These are phyloP conservation scores for Leishmania guyanensis DNA, from an alignment of 208 protist genomes.

Conservation along the genomic window DNA sequence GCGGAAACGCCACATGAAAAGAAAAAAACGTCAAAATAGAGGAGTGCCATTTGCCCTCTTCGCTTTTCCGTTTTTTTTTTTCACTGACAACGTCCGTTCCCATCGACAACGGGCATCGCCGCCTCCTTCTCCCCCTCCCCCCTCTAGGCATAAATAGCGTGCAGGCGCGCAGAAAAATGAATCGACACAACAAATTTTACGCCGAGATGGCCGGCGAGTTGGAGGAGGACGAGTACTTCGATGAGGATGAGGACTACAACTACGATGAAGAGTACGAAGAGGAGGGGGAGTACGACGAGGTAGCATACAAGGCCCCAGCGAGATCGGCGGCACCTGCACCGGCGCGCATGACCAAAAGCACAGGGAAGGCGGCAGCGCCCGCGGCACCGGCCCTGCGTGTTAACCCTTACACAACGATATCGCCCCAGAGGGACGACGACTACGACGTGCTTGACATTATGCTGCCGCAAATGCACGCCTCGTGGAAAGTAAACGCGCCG, in stretches of 20 bases:
- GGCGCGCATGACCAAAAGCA: not conserved
- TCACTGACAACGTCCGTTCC: not conserved
- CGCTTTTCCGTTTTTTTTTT: not conserved
- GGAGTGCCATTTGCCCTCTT: not conserved
- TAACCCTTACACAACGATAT: slow-evolving; percentile 35
- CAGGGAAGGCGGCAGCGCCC: not conserved
- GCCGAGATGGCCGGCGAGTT: slow-evolving; percentile 44
- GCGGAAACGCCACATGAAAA: no score
- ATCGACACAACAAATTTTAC: slow-evolving; percentile 83
- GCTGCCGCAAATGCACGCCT: slow-evolving; percentile 39
- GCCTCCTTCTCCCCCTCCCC: not conserved
- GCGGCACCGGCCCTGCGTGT: slow-evolving; percentile 4
- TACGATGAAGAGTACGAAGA: slow-evolving; percentile 71
- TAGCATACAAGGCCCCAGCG: not conserved
- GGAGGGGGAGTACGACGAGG: slow-evolving; percentile 35
- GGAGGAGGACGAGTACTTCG: slow-evolving; percentile 62
- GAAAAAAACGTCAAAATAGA: not conserved
- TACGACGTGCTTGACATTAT: slow-evolving; percentile 52
- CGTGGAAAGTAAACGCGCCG: slow-evolving; percentile 46
- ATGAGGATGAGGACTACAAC: slow-evolving; percentile 51
- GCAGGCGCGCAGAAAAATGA: slow-evolving; percentile 45
- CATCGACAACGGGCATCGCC: not conserved
- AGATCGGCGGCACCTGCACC: not conserved
- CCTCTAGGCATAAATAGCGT: not conserved
- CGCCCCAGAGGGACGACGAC: slow-evolving; percentile 46